These are phyloP conservation scores for Aspergillus tanneri DNA, from an alignment of 2,329 filamentous ascomycete genomes.

Conservation along the genomic window DNA sequence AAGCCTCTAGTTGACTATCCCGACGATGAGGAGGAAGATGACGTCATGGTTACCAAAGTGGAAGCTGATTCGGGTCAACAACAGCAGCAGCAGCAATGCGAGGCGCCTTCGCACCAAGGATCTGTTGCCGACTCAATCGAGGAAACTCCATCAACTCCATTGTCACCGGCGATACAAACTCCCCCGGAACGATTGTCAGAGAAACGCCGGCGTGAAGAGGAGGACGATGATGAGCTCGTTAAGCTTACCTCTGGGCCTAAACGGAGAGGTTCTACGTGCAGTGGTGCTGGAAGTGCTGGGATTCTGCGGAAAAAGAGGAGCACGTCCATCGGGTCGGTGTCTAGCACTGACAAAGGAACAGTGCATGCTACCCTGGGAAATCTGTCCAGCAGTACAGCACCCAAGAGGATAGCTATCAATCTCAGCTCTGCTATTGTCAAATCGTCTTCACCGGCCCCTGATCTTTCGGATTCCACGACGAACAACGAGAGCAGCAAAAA, in stretches of 20 bases:
- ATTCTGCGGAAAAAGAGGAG: slow-evolving; percentile 36
- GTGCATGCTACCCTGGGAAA: slow-evolving; percentile 16
- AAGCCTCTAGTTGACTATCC: slow-evolving; percentile 88
- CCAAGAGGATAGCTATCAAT: slow-evolving; percentile 44
- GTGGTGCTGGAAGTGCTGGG: slow-evolving; percentile 35
- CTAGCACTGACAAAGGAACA: slow-evolving; percentile 27
- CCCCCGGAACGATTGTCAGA: slow-evolving; percentile 79
- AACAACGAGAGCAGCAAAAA: slow-evolving; percentile 29
- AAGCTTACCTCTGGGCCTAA: slow-evolving; percentile 64
- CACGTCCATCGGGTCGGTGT: slow-evolving; percentile 29
- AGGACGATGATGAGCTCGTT: slow-evolving; percentile 88
- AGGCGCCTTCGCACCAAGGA: slow-evolving; percentile 21
- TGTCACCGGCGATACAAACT: slow-evolving; percentile 26
- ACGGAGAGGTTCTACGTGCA: slow-evolving; percentile 45
- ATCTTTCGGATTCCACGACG: slow-evolving; percentile 14
- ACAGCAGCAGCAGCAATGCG: slow-evolving; percentile 19
- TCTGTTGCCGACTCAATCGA: slow-evolving; percentile 27
- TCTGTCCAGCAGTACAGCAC: slow-evolving; percentile 21
- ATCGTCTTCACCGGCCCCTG: slow-evolving; percentile 15
- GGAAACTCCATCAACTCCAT: slow-evolving; percentile 23
- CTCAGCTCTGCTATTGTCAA: slow-evolving; percentile 32
- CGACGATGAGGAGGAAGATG: slow-evolving; percentile 84
- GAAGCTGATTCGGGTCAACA: slow-evolving; percentile 28
- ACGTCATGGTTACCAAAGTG: slow-evolving; percentile 58
- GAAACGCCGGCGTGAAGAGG: slow-evolving; percentile 81